Evolutionary conservation across 129 eudicot species (phyloP).

Genomic region (Sambucus nigra): DNA sequence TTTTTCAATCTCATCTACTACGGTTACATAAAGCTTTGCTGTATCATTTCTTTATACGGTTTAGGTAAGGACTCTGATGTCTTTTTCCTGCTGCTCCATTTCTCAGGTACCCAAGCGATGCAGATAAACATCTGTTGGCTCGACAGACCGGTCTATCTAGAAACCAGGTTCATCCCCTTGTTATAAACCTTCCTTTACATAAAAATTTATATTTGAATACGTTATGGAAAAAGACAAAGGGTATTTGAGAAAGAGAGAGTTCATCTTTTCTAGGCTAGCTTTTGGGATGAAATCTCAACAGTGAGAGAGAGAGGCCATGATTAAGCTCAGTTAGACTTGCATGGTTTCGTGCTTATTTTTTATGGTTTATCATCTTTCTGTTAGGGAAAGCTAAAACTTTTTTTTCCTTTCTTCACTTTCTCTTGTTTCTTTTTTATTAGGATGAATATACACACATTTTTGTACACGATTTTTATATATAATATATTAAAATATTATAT

Average conservation of each 20-base stretch:
- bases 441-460: too few relatives aligned
- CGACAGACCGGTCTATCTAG: constrained; percentile 88
- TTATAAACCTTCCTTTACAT: background rate
- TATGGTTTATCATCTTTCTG: background rate
- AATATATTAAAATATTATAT: too few relatives aligned
- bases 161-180: constrained; percentile 49
- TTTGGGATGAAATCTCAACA: background rate
- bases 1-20: too few relatives aligned
- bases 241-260: background rate
- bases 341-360: constrained; percentile 7
- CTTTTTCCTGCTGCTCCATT: constrained; percentile 32
- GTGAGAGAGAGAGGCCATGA: background rate
- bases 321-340: constrained; percentile 8
- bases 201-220: background rate
- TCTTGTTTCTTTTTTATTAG: constrained; percentile 7
- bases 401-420: background rate
- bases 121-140: constrained; percentile 88
- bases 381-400: background rate
- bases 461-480: too few relatives aligned
- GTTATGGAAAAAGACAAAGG: background rate
- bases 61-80: constrained; percentile 12
- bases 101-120: constrained; percentile 99
- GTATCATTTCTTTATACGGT: background rate
- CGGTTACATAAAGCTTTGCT: background rate
- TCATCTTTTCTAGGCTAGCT: background rate